Percentiles rank a stretch among this genome's conserved stretches.
Conservation (phyloP, 805 yeast genomes). For the Candida silvatica region DNA sequence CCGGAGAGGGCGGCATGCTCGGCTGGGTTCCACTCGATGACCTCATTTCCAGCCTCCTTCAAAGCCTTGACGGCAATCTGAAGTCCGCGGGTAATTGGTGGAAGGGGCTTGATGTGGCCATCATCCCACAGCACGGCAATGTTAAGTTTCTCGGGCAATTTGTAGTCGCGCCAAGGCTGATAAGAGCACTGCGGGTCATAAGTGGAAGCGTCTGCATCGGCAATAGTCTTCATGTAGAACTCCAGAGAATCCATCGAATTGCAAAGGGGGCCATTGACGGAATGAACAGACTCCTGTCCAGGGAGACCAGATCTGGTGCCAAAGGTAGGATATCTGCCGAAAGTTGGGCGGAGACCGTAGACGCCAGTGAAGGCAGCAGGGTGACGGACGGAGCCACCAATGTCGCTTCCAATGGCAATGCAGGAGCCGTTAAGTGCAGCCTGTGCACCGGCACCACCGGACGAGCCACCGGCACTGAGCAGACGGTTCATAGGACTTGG, state of each 20-base stretch:
- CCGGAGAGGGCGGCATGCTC: conserved; percentile 27
- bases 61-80: conserved; percentile 22
- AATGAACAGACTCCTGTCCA: conserved; percentile 46
- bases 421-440: conserved; percentile 46
- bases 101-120: conserved; percentile 34
- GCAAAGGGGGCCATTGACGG: conserved; percentile 50
- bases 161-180: conserved; percentile 32
- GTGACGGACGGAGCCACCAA: conserved; percentile 36
- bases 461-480: conserved; percentile 53
- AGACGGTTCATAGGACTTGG: conserved; percentile 41
- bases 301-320: conserved; percentile 30
- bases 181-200: conserved; percentile 34
- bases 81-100: conserved; percentile 39
- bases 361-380: conserved; percentile 25
- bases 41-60: conserved; percentile 38
- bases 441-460: conserved; percentile 57
- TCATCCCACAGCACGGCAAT: conserved; percentile 34
- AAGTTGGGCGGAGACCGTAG: conserved; percentile 23
- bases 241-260: conserved; percentile 38
- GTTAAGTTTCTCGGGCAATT: conserved; percentile 28
- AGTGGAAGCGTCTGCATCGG: conserved; percentile 29
- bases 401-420: conserved; percentile 54
- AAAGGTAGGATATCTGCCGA: conserved; percentile 26
- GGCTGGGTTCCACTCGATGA: conserved; percentile 38
- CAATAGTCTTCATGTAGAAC: conserved; percentile 31